A percentile compares a stretch with the other conserved stretches of the same genome.
Evolutionary conservation across 352 stramenopile genomes (phyloP).

Genomic region (Phytophthora brassicae): DNA sequence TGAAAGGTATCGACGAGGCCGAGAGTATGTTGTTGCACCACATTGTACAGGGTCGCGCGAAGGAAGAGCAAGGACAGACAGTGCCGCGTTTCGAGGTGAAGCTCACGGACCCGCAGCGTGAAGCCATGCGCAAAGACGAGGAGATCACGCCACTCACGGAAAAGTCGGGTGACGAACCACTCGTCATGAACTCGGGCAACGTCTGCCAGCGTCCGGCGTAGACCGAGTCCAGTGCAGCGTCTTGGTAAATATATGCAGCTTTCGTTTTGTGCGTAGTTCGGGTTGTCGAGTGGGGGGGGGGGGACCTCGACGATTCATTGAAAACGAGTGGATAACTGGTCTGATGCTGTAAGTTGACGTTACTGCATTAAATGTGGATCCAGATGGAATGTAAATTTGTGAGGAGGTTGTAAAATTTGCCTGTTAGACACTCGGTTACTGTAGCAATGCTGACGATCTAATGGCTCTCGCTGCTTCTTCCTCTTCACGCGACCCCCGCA

Average conservation of each 20-base stretch:
- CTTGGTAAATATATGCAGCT: constrained; percentile 11
- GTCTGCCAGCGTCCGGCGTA: constrained; percentile 63
- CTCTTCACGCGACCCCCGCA: constrained; percentile 11
- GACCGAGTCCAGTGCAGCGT: not conserved
- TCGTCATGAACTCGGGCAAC: constrained; percentile 85
- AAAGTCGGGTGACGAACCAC: constrained; percentile 65
- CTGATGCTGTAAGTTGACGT: too few relatives aligned
- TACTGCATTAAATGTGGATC: too few relatives aligned
- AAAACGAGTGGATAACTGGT: too few relatives aligned
- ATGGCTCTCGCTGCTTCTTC: not conserved
- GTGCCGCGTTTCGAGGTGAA: constrained; percentile 67
- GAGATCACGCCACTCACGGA: constrained; percentile 79
- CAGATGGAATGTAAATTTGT: not conserved
- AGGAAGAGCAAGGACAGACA: constrained; percentile 31
- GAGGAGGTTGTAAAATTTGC: not conserved
- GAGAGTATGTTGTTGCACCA: constrained; percentile 86
- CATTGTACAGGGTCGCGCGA: constrained; percentile 79
- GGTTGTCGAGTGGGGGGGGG: too few relatives aligned
- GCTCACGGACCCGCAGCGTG: constrained; percentile 78
- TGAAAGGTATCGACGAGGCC: constrained; percentile 80
- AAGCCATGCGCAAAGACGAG: constrained; percentile 81
- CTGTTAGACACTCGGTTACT: too few relatives aligned
- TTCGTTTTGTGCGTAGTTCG: not conserved
- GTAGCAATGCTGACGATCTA: too few relatives aligned
- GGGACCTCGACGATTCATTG: too few relatives aligned